Evolutionary conservation across 2,329 filamentous ascomycete species (phyloP).

Genomic region (Fusarium miscanthi): DNA sequence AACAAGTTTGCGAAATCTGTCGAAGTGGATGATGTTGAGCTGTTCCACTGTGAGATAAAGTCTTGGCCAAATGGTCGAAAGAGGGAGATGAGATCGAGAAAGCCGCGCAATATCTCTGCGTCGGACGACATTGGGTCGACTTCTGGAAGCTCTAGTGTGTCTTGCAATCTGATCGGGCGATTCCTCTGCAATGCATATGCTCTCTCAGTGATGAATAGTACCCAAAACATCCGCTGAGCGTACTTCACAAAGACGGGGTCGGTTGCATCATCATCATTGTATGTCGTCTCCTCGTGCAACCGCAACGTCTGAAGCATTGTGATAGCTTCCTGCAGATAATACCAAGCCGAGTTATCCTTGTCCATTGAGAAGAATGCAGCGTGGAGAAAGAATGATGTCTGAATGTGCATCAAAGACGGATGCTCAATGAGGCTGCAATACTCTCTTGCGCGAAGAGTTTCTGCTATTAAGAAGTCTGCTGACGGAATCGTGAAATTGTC

Average conservation of each 20-base stretch:
- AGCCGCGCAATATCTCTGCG: constrained; percentile 45
- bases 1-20: constrained; percentile 11
- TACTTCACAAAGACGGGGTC: constrained; percentile 28
- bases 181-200: constrained; percentile 49
- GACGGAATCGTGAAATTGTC: constrained; percentile 21
- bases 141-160: constrained; percentile 38
- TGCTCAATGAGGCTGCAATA: constrained; percentile 42
- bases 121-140: constrained; percentile 27
- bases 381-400: constrained; percentile 51
- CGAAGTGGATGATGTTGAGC: neutral
- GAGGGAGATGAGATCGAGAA: constrained; percentile 46
- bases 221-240: constrained; percentile 45
- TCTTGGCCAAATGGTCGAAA: constrained; percentile 44
- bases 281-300: constrained; percentile 46
- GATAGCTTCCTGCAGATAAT: constrained; percentile 47
- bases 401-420: constrained; percentile 43
- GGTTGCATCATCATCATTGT: neutral
- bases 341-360: constrained; percentile 51
- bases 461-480: constrained; percentile 43
- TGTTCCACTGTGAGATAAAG: constrained; percentile 47
- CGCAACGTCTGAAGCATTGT: constrained; percentile 45
- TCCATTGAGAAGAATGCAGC: constrained; percentile 46
- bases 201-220: constrained; percentile 49
- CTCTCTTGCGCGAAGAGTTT: constrained; percentile 43
- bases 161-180: constrained; percentile 44